Conservation (phyloP, 148 eudicot genomes). For the Persicaria maculosa region DNA sequence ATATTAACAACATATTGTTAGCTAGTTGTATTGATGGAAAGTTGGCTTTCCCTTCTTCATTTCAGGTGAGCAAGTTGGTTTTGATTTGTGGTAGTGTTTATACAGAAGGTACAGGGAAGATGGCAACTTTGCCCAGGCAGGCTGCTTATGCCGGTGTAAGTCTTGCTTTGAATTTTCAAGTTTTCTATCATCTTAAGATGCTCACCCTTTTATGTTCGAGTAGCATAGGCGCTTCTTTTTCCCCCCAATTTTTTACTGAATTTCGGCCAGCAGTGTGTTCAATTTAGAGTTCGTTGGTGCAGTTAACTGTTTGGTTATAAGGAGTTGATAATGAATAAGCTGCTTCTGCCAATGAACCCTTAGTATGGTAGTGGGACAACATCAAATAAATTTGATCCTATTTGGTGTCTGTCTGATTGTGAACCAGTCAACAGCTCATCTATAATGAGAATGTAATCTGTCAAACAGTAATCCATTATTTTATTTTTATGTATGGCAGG, state of each 20-base stretch:
- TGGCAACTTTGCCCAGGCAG: slow-evolving; percentile 56
- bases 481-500: slow-evolving; percentile 34
- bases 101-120: slow-evolving; percentile 63
- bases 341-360: too few relatives aligned
- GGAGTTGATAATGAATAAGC: too few relatives aligned
- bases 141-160: slow-evolving; percentile 91
- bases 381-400: not conserved
- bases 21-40: not conserved
- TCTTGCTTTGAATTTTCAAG: slow-evolving; percentile 1
- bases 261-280: not conserved
- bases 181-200: not conserved
- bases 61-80: slow-evolving; percentile 79
- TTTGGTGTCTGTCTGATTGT: slow-evolving; percentile 2
- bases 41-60: slow-evolving; percentile 1
- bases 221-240: not conserved
- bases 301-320: too few relatives aligned
- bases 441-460: not conserved
- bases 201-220: not conserved
- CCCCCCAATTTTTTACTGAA: not conserved
- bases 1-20: not conserved
- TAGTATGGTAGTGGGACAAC: not conserved
- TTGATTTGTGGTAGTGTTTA: slow-evolving; percentile 93
- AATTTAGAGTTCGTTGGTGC: too few relatives aligned
- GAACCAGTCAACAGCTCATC: not conserved
- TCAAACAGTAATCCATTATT: slow-evolving; percentile 3